Conservation (phyloP, 2,329 filamentous ascomycete species). For the Fusarium drepaniforme region DNA sequence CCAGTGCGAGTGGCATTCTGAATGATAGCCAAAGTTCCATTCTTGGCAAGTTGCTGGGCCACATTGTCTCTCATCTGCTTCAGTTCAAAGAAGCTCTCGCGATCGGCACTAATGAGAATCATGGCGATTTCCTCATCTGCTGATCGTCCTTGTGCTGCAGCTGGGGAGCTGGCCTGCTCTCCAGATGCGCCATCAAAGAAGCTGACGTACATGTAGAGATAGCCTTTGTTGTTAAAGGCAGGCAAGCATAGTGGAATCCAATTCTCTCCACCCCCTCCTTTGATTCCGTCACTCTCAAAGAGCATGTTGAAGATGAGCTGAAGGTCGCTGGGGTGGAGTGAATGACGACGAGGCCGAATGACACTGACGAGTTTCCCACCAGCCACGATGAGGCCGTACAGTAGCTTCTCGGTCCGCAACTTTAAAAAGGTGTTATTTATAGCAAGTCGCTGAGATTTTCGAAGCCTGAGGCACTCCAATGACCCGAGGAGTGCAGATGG, state of each 20-base stretch:
- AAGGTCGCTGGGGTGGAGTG: slow-evolving; percentile 92
- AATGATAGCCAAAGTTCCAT: slow-evolving; percentile 81
- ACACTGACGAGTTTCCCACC: slow-evolving; percentile 95
- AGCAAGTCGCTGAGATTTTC: slow-evolving; percentile 85
- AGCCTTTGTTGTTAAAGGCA: slow-evolving; percentile 96
- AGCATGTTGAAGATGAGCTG: slow-evolving; percentile 99
- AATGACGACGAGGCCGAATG: slow-evolving; percentile 93
- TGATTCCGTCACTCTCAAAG: slow-evolving; percentile 93
- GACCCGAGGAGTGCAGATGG: slow-evolving; percentile 89
- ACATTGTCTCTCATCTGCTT: slow-evolving; percentile 77
- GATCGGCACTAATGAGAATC: slow-evolving; percentile 91
- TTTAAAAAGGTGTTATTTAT: slow-evolving; percentile 93
- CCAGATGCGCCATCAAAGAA: slow-evolving; percentile 77
- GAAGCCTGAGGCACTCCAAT: slow-evolving; percentile 91
- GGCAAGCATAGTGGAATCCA: slow-evolving; percentile 98
- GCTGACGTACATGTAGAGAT: slow-evolving; percentile 99
- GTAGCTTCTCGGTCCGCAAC: slow-evolving; percentile 78
- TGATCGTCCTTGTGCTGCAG: slow-evolving; percentile 73
- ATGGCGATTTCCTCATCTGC: slow-evolving; percentile 87
- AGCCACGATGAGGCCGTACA: slow-evolving; percentile 95
- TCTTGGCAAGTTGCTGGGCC: slow-evolving; percentile 78
- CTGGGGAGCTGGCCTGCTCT: slow-evolving; percentile 56
- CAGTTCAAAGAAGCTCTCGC: slow-evolving; percentile 92
- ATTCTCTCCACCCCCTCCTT: slow-evolving; percentile 90
- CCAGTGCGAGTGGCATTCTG: slow-evolving; percentile 77